These are phyloP conservation scores for Vanilla planifolia DNA, from an alignment of 106 monocot genomes.

Conservation along the genomic window DNA sequence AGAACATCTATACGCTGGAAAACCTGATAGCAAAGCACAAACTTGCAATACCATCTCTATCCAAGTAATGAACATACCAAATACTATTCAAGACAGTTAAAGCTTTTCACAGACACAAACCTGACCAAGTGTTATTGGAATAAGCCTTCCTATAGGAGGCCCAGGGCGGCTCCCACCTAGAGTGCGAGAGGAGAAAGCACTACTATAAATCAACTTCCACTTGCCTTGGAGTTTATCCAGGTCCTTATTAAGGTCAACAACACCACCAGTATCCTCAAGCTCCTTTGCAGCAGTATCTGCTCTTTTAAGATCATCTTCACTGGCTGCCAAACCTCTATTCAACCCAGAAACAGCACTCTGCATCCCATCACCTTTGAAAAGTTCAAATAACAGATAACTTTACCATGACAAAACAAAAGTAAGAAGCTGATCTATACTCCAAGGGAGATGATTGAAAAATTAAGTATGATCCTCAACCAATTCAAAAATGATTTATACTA, in stretches of 20 bases:
- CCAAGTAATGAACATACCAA: neutral
- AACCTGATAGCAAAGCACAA: slow-evolving; percentile 35
- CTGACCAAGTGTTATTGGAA: slow-evolving; percentile 90
- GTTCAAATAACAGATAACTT: neutral
- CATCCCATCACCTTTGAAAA: slow-evolving; percentile 23
- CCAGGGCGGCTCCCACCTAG: slow-evolving; percentile 92
- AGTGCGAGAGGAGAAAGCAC: slow-evolving; percentile 86
- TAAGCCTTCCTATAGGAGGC: slow-evolving; percentile 71
- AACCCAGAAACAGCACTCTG: slow-evolving; percentile 84
- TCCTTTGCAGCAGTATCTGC: slow-evolving; percentile 75
- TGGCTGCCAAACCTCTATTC: slow-evolving; percentile 86
- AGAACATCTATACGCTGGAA: slow-evolving; percentile 84
- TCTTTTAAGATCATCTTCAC: slow-evolving; percentile 60
- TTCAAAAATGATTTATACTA: too few relatives aligned
- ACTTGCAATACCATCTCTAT: too few relatives aligned
- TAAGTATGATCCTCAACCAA: too few relatives aligned
- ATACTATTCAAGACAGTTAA: neutral
- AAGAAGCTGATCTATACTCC: too few relatives aligned
- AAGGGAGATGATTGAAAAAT: too few relatives aligned
- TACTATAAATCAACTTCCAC: slow-evolving; percentile 86
- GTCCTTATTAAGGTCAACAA: slow-evolving; percentile 57
- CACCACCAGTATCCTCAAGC: slow-evolving; percentile 51
- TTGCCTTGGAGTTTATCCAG: slow-evolving; percentile 87
- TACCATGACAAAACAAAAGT: neutral
- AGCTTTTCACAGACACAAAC: slow-evolving; percentile 15